These are phyloP conservation scores for Vanderwaltozyma polyspora DNA, from an alignment of 805 yeast species.

Conservation along the genomic window DNA sequence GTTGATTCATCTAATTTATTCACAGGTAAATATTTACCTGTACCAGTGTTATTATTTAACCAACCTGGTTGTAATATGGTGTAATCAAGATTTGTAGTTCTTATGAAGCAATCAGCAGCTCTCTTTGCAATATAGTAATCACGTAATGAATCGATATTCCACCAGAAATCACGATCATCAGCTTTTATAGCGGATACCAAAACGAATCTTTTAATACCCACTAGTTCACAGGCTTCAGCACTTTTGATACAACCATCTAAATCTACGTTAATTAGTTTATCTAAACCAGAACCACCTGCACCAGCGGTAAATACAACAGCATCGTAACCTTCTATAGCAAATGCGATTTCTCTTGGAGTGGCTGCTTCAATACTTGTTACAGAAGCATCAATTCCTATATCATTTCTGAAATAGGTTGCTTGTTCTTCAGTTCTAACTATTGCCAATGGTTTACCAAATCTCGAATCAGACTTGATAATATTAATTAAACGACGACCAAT, in stretches of 20 bases:
- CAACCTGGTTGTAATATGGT: conserved; percentile 48
- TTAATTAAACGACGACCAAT: conserved; percentile 39
- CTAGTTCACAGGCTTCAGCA: conserved; percentile 41
- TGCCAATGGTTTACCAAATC: conserved; percentile 28
- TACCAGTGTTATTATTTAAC: conserved; percentile 19
- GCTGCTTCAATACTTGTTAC: conserved; percentile 32
- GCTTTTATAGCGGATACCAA: conserved; percentile 48
- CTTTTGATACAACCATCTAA: conserved; percentile 50
- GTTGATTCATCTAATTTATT: conserved; percentile 10
- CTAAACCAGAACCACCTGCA: conserved; percentile 44
- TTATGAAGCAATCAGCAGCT: conserved; percentile 42
- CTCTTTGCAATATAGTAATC: conserved; percentile 51
- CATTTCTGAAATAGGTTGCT: conserved; percentile 27
- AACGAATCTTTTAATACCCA: conserved; percentile 35
- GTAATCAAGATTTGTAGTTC: conserved; percentile 34
- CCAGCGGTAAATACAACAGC: conserved; percentile 55
- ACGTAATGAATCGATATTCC: conserved; percentile 27
- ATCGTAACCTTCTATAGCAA: conserved; percentile 35
- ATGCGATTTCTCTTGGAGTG: conserved; percentile 26
- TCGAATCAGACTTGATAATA: conserved; percentile 22
- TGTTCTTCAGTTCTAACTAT: conserved; percentile 40
- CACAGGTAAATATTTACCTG: conserved; percentile 31
- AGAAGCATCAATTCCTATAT: conserved; percentile 29
- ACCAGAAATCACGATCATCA: conserved; percentile 38
- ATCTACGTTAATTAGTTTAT: conserved; percentile 40